Evolutionary conservation across 164 flowering plant species (phyloP).

Genomic region (Tetracentron sinense): DNA sequence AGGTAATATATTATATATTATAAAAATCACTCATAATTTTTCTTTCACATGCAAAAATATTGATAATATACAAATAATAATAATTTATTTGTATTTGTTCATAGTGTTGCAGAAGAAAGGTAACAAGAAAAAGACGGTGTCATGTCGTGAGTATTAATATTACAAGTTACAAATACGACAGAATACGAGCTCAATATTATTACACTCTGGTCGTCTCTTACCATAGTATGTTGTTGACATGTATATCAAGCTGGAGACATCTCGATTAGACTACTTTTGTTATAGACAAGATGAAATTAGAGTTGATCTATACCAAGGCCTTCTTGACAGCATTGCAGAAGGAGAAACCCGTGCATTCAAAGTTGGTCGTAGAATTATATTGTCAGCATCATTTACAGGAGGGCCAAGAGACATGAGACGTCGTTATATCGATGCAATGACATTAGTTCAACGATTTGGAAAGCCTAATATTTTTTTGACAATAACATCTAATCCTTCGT

Average conservation of each 20-base stretch:
- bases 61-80: no score
- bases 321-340: not conserved
- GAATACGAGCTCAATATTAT: not conserved
- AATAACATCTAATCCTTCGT: conserved; percentile 10
- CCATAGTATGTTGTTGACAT: conserved; percentile 22
- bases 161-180: not conserved
- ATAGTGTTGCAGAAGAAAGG: no score
- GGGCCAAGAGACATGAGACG: conserved; percentile 10
- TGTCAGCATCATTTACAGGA: conserved; percentile 15
- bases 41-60: no score
- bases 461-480: not conserved
- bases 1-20: no score
- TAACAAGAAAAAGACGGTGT: no score
- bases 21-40: no score
- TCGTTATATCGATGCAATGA: conserved; percentile 4
- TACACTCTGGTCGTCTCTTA: not conserved
- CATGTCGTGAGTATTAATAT: not conserved
- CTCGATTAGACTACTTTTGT: conserved; percentile 5
- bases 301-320: conserved; percentile 13
- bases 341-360: not conserved
- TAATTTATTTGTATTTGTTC: no score
- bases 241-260: conserved; percentile 14
- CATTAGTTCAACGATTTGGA: conserved; percentile 1
- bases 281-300: conserved; percentile 8
- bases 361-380: not conserved